These are phyloP conservation scores for Metschnikowia gelsemii DNA, from an alignment of 805 yeast genomes.

Conservation along the genomic window DNA sequence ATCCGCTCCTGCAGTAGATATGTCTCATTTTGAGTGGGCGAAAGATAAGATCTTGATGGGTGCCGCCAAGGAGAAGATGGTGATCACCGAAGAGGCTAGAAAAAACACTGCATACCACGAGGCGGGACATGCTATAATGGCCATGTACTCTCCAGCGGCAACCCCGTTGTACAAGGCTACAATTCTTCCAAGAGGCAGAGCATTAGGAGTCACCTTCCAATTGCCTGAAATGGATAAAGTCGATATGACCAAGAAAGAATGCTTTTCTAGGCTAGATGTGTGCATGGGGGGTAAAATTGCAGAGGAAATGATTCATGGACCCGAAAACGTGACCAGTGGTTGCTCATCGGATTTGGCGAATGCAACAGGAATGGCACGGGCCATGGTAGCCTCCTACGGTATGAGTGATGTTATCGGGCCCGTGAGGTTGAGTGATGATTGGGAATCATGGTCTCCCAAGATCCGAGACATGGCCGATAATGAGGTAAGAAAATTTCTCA, in stretches of 20 bases:
- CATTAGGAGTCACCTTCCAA: conserved; percentile 94
- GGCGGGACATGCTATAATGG: conserved; percentile 99
- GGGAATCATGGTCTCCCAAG: conserved; percentile 93
- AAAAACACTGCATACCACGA: conserved; percentile 96
- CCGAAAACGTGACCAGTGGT: conserved; percentile 91
- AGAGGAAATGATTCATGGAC: conserved; percentile 88
- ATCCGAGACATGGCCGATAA: conserved; percentile 88
- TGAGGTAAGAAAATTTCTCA: conserved; percentile 76
- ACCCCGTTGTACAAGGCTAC: conserved; percentile 96
- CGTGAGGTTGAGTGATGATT: conserved; percentile 79
- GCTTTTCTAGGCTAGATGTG: conserved; percentile 89
- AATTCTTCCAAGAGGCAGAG: conserved; percentile 93
- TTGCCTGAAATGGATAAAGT: conserved; percentile 98
- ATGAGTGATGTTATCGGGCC: conserved; percentile 96
- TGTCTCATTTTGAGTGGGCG: conserved; percentile 97
- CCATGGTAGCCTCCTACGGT: conserved; percentile 96
- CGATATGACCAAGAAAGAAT: conserved; percentile 85
- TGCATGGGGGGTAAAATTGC: conserved; percentile 99
- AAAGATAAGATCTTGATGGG: conserved; percentile 97
- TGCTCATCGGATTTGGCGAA: conserved; percentile 87
- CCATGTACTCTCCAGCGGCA: conserved; percentile 90
- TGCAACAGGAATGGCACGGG: conserved; percentile 92
- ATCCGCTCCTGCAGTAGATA: conserved; percentile 84
- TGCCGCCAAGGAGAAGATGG: conserved; percentile 97
- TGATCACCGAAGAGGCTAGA: conserved; percentile 91